Base-by-base conservation (phyloP, 164 flowering plant genomes). In the Santalum album region DNA sequence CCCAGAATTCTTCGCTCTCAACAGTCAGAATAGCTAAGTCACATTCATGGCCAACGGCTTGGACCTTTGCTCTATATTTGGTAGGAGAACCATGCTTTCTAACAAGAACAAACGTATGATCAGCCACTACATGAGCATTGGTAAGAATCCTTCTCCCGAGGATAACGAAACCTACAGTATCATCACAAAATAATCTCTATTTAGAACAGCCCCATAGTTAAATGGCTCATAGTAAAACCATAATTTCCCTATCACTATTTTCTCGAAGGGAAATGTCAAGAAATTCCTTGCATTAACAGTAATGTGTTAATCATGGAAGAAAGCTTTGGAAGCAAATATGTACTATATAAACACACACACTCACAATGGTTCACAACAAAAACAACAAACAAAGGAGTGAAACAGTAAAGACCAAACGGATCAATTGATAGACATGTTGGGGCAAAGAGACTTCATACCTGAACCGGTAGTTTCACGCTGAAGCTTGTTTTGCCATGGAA, bases 401-500 rank as follows among this genome's bases (percentile, higher is more conserved):
- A 42, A 38, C n/a, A 6, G 25, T 23, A 19, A 14, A 18, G n/a
- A 44, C n/a, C 38, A 18, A 24, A 10, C 24, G 25, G 11, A 11
- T 25, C 19, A 9, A 32, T 23, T 2, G 4, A 6, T 1, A 19
- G 53, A 25, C 9, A 59, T 22, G 12, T 1, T 26, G 23, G 15
- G 34, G 36, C 1, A 18, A 3, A 29, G 23, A 32, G 19, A 34
- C 29, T 3, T 44, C 22, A n/a, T 43, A 87, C 96, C 98, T 2
- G 96, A 88, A 49, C 98, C 96, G 81, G 69, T 84, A 7, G 77
- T 62, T 64, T 88, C 98, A 0, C 96, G 75, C 80, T 86, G 98
- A 6, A 87, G 69, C 70, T 91, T 91, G 62, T 91, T 91, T 78
- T 91, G 98, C 96, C 98, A 91, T 0, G 98, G 98, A 26, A 88